phyloP scores from a whole-genome alignment of 2,329 filamentous ascomycete genomes.

The Fusarium sublunatum region DNA sequence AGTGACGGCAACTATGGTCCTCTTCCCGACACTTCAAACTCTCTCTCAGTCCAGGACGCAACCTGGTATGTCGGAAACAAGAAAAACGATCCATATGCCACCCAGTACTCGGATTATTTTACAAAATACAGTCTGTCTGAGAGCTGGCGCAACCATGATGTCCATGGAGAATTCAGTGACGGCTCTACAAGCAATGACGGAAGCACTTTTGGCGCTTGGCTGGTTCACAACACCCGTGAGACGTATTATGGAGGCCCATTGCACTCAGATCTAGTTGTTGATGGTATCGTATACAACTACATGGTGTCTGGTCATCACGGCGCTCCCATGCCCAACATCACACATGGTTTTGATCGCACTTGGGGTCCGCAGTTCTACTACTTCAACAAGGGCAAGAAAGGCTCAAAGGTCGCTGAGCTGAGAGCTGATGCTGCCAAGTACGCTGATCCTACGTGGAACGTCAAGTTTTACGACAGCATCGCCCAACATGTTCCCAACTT shows the following conservation, averaged over 20 bases:
- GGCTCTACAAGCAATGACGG: slow-evolving; percentile 57
- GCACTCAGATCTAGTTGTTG: slow-evolving; percentile 70
- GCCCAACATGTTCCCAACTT: slow-evolving; percentile 27
- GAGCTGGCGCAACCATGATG: slow-evolving; percentile 67
- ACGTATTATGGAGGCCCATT: slow-evolving; percentile 70
- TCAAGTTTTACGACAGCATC: slow-evolving; percentile 37
- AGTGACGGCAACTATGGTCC: slow-evolving; percentile 66
- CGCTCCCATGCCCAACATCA: slow-evolving; percentile 70
- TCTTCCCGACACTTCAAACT: slow-evolving; percentile 50
- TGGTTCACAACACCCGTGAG: slow-evolving; percentile 71
- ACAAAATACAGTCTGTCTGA: slow-evolving; percentile 72
- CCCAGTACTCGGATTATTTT: slow-evolving; percentile 68
- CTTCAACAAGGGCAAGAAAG: slow-evolving; percentile 59
- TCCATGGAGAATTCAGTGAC: slow-evolving; percentile 61
- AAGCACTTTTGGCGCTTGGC: slow-evolving; percentile 67
- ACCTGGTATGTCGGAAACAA: slow-evolving; percentile 69
- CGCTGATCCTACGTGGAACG: slow-evolving; percentile 29
- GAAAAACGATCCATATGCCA: slow-evolving; percentile 63
- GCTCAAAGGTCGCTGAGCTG: slow-evolving; percentile 7
- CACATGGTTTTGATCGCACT: slow-evolving; percentile 70
- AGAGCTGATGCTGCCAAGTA: slow-evolving; percentile 32
- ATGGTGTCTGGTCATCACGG: slow-evolving; percentile 70
- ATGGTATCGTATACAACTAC: slow-evolving; percentile 74
- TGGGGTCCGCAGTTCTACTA: slow-evolving; percentile 72
- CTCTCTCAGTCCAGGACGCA: slow-evolving; percentile 68